These are phyloP conservation scores for Penicillium arizonense DNA, from an alignment of 495 filamentous ascomycete genomes.

Conservation along the genomic window DNA sequence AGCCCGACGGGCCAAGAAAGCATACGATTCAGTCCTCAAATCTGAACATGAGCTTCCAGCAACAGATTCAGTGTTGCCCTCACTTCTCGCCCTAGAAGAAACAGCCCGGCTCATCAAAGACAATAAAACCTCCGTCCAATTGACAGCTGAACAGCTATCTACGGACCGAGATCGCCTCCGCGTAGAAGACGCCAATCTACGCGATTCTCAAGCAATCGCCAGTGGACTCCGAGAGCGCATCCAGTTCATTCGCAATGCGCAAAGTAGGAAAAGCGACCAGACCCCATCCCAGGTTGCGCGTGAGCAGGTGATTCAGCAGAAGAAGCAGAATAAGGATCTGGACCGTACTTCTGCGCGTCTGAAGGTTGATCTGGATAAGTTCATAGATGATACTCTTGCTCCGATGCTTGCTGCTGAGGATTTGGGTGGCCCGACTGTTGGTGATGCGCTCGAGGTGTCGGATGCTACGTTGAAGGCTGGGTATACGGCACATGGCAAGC, in stretches of 20 bases:
- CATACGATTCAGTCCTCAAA: conserved; percentile 61
- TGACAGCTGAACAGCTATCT: conserved; percentile 54
- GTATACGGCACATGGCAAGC: conserved; percentile 69
- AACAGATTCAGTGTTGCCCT: conserved; percentile 65
- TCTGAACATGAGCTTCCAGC: conserved; percentile 62
- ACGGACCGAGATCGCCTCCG: conserved; percentile 53
- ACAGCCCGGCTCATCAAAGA: conserved; percentile 62
- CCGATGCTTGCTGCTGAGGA: conserved; percentile 84
- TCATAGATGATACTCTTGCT: conserved; percentile 70
- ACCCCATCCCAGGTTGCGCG: conserved; percentile 57
- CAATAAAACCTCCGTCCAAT: conserved; percentile 56
- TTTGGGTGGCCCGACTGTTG: conserved; percentile 80
- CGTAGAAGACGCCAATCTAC: conserved; percentile 57
- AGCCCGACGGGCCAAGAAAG: conserved; percentile 56
- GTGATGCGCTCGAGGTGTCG: conserved; percentile 65
- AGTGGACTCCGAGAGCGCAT: conserved; percentile 59
- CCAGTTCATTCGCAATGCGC: conserved; percentile 49
- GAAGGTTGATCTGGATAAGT: conserved; percentile 63
- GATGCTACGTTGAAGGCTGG: conserved; percentile 61
- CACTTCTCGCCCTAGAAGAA: conserved; percentile 66
- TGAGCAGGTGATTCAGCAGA: conserved; percentile 57
- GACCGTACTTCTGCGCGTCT: conserved; percentile 55
- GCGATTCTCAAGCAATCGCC: conserved; percentile 55
- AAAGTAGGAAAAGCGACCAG: conserved; percentile 54
- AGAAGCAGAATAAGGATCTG: conserved; percentile 53